Evolutionary conservation across 495 filamentous ascomycete genomes (phyloP), one percentile per base, ranked within the genome.

Genomic region (Tuber umbilicatum): DNA sequence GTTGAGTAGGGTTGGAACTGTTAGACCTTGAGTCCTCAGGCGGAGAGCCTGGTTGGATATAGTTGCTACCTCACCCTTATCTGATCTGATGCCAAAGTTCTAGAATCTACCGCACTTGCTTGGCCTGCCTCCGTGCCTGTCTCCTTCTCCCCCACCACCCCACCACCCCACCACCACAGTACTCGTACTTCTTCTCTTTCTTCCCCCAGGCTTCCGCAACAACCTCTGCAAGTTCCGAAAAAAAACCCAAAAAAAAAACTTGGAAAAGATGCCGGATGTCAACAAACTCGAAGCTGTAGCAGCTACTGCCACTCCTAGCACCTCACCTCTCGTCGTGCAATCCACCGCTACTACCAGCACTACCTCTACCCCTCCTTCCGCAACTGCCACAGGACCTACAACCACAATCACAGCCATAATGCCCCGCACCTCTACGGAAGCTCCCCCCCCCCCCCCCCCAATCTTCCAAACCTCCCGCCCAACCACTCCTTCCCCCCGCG

Each of bases 221-320:
- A 64, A 19, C 27, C 55, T 35, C 55, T 17, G 4, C 55, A 17
- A 19, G 16, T 27, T 64, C 55, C 55, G 3, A 5, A 35, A 19
- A 42, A 16, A 42, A 42, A 14, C 39, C n/a, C n/a, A 40, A 40
- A 7, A 40, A 40, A 40, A 40, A 40, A 31, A 64, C 55, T 64
- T 14, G 35, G 60, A 38, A 70, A 78, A 70, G 74, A 79, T 79
- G 77, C 77, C 77, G 2, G 77, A 79, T 67, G 76, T 79, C 47
- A 79, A 70, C 60, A 79, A 75, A 42, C 76, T 79, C 41, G 77
- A 78, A 45, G 38, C 76, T n/a, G 7, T 41, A 17, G 70, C 35
- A 42, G 35, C 74, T 17, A 50, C 70, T n/a, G 27, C 37, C 43
- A 27, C 76, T 76, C 38, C 75, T 60, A 14, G 42, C 41, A 39